phyloP scores from a whole-genome alignment of 345 rosid species.

The Angophora floribunda region DNA sequence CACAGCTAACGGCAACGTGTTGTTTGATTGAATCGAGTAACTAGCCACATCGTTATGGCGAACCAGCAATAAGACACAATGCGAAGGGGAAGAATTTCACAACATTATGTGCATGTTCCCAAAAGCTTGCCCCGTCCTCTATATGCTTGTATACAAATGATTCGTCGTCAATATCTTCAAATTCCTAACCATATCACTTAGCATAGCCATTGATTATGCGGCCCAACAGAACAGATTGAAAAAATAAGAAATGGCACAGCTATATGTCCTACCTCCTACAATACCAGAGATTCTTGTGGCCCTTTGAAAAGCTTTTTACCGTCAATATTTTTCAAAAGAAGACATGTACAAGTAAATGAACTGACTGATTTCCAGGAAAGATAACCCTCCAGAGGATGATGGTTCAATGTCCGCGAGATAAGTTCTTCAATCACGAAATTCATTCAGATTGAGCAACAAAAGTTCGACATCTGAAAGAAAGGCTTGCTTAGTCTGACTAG shows the following conservation, averaged over 20 bases:
- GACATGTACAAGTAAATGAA: background rate
- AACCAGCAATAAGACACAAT: background rate
- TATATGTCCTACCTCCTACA: background rate
- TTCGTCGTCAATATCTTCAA: background rate
- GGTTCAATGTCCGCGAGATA: background rate
- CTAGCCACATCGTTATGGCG: background rate
- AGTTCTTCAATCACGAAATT: background rate
- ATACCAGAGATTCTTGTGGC: background rate
- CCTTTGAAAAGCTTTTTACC: background rate
- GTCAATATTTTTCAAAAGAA: background rate
- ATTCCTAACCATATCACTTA: background rate
- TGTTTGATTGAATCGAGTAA: background rate
- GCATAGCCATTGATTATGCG: background rate
- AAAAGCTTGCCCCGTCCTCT: background rate
- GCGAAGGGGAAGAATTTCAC: background rate
- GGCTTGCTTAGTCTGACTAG: background rate
- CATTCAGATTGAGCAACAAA: background rate
- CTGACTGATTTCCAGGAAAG: background rate
- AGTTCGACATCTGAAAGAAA: background rate
- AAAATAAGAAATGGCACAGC: background rate
- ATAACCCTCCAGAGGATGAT: background rate
- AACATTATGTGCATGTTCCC: background rate
- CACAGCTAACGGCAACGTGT: background rate
- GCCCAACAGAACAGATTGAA: background rate
- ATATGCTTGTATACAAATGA: background rate